A percentile compares a stretch with the other conserved stretches of the same genome.
phyloP scores from a whole-genome alignment of 345 rosid species.

The Corchorus olitorius region DNA sequence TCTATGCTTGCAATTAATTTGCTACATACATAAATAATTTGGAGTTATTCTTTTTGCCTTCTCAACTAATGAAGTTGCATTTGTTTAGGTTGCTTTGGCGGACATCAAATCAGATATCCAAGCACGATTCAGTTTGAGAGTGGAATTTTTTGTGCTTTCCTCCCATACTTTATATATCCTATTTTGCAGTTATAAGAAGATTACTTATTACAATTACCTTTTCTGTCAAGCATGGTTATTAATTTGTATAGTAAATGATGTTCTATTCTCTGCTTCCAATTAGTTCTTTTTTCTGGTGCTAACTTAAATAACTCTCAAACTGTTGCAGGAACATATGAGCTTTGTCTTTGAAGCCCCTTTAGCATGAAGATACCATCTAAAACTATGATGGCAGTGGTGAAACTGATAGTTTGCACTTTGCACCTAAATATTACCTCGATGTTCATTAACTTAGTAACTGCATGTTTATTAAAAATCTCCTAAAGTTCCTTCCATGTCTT shows the following conservation, averaged over 20 bases:
- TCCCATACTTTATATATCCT: neutral
- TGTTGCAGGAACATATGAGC: slow-evolving; percentile 62
- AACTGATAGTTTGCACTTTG: slow-evolving; percentile 62
- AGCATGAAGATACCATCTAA: slow-evolving; percentile 70
- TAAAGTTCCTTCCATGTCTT: too few relatives aligned
- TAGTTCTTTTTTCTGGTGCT: too few relatives aligned
- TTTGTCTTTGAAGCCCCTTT: slow-evolving; percentile 63
- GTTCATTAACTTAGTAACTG: too few relatives aligned
- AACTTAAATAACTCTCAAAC: neutral
- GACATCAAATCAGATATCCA: slow-evolving; percentile 80
- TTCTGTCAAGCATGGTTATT: too few relatives aligned
- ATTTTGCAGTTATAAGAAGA: slow-evolving; percentile 58
- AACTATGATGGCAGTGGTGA: slow-evolving; percentile 59
- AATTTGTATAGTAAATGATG: too few relatives aligned
- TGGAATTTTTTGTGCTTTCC: neutral
- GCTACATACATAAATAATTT: neutral
- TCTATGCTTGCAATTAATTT: neutral
- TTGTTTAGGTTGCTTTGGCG: slow-evolving; percentile 68
- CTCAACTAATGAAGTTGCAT: slow-evolving; percentile 4
- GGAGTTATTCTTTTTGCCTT: neutral
- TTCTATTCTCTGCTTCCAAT: too few relatives aligned
- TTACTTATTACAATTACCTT: slow-evolving; percentile 76
- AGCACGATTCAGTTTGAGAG: slow-evolving; percentile 54
- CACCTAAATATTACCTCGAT: neutral
- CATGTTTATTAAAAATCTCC: too few relatives aligned